phyloP scores from a whole-genome alignment of 176 grass and related monocot genomes.

The Musa beccarii region DNA sequence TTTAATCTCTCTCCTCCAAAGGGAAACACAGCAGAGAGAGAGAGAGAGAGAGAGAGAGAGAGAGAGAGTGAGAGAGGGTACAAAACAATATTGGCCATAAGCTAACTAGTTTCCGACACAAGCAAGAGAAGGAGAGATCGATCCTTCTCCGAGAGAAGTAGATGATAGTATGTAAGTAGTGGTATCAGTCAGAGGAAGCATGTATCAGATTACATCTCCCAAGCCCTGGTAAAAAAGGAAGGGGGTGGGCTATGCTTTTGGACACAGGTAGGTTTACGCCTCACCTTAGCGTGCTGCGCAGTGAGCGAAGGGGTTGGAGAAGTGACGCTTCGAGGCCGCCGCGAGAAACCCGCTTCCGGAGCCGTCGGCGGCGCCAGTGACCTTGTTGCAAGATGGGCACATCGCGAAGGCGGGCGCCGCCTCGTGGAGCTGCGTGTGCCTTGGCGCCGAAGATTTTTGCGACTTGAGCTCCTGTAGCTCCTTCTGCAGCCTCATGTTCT shows the following conservation, averaged over 20 bases:
- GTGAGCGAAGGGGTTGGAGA: slow-evolving; percentile 87
- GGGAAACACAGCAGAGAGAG: too few relatives aligned
- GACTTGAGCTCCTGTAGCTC: slow-evolving; percentile 70
- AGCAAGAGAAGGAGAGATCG: too few relatives aligned
- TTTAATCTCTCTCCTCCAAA: too few relatives aligned
- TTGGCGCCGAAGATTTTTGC: slow-evolving; percentile 1
- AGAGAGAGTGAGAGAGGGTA: too few relatives aligned
- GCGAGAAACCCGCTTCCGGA: neutral
- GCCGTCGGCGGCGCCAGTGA: slow-evolving; percentile 9
- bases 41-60: too few relatives aligned
- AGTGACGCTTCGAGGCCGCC: slow-evolving; percentile 28
- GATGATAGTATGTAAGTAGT: too few relatives aligned
- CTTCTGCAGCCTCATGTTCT: slow-evolving; percentile 74
- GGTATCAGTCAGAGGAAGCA: too few relatives aligned
- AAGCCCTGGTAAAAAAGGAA: neutral
- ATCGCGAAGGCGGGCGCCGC: slow-evolving; percentile 17
- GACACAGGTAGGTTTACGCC: neutral
- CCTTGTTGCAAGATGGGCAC: slow-evolving; percentile 74
- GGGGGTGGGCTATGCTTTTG: neutral
- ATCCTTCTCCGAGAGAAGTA: too few relatives aligned
- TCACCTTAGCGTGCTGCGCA: slow-evolving; percentile 36
- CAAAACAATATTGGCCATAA: too few relatives aligned
- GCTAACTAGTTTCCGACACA: too few relatives aligned
- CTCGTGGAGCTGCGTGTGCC: slow-evolving; percentile 51
- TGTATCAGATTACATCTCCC: neutral